Evolutionary conservation across 305 asterid species (phyloP).

Genomic region (Fraxinus velutina): DNA sequence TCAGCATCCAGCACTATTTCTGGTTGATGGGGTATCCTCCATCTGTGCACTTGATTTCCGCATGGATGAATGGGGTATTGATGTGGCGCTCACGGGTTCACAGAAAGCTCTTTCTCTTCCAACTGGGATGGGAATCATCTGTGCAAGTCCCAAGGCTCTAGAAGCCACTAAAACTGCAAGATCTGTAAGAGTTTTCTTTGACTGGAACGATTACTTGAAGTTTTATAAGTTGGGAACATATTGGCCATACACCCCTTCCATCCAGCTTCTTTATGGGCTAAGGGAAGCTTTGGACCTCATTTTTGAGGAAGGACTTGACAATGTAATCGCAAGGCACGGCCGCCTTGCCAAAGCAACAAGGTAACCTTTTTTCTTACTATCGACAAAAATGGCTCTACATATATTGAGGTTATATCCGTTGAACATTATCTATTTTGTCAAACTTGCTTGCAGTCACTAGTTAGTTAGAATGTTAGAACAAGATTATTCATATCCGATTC

Average conservation of each 20-base stretch:
- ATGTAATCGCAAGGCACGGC: constrained; percentile 70
- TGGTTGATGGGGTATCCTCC: constrained; percentile 96
- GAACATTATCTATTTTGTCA: not conserved
- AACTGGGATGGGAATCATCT: constrained; percentile 83
- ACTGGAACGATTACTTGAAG: constrained; percentile 91
- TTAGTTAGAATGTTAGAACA: not conserved
- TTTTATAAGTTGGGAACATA: constrained; percentile 87
- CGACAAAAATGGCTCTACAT: not conserved
- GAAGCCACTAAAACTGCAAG: constrained; percentile 85
- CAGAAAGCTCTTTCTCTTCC: constrained; percentile 97
- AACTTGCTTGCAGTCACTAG: not conserved
- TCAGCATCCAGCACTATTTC: constrained; percentile 83
- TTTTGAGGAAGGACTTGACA: constrained; percentile 97
- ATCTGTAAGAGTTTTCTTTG: constrained; percentile 90
- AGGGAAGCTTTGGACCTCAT: constrained; percentile 88
- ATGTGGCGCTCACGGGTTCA: constrained; percentile 93
- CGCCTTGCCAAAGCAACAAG: constrained; percentile 94
- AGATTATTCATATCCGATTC: not conserved
- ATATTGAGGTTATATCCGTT: not conserved
- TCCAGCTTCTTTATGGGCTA: constrained; percentile 87
- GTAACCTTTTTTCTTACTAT: constrained; percentile 28
- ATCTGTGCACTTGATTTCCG: constrained; percentile 96
- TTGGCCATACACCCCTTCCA: constrained; percentile 99
- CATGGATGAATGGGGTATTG: constrained; percentile 99
- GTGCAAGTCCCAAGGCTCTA: constrained; percentile 92